Conservation (phyloP, 352 stramenopile genomes). For the Blastocystis sp. region DNA sequence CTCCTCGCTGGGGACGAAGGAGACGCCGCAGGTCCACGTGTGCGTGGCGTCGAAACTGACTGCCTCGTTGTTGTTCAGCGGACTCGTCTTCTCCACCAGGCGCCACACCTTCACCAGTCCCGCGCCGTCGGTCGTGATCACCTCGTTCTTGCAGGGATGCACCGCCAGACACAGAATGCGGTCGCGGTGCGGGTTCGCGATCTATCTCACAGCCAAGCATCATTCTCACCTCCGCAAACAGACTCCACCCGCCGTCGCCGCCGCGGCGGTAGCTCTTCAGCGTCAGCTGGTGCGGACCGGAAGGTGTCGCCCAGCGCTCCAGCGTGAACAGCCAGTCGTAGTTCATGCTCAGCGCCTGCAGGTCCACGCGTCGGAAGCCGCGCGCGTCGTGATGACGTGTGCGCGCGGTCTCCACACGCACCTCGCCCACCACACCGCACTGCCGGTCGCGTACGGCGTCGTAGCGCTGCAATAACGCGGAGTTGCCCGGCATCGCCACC, state of each 20-base stretch:
- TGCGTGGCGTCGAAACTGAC: background rate
- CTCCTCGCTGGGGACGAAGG: background rate
- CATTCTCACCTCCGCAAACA: background rate
- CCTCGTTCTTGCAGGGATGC: background rate
- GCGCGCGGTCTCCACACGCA: background rate
- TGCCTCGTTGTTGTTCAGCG: slow-evolving; percentile 18
- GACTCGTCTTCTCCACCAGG: background rate
- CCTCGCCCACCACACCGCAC: background rate
- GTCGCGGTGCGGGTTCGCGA: background rate
- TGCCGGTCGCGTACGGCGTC: background rate
- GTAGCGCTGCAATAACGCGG: background rate
- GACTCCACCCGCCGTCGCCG: background rate
- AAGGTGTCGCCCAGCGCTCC: background rate
- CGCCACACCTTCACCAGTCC: background rate
- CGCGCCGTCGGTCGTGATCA: background rate
- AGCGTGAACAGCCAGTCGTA: background rate
- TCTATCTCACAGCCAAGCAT: background rate
- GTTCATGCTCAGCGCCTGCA: background rate
- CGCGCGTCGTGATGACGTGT: background rate
- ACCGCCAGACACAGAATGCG: background rate
- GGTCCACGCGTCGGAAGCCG: background rate
- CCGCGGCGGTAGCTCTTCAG: background rate
- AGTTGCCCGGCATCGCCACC: background rate
- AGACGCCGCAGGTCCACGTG: background rate
- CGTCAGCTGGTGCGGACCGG: background rate